Conservation (phyloP, 192 early-diverging fungal species). For the Coemansia sp. region DNA sequence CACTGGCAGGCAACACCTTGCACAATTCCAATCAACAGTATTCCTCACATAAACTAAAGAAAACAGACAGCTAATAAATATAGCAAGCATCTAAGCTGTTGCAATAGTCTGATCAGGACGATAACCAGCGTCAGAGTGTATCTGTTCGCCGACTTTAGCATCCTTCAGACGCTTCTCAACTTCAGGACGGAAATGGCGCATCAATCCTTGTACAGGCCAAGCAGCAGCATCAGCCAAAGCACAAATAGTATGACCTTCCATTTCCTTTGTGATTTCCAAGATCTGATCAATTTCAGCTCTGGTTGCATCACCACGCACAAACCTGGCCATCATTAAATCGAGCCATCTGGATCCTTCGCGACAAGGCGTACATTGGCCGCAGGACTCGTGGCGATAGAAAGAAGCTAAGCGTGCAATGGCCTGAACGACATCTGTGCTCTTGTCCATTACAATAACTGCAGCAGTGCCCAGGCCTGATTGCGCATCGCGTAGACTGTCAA, state of each 20-base stretch:
- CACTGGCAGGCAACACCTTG: background rate
- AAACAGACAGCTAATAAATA: background rate
- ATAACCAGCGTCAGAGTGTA: constrained; percentile 30
- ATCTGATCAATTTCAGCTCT: constrained; percentile 94
- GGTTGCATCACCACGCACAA: constrained; percentile 82
- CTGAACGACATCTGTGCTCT: constrained; percentile 89
- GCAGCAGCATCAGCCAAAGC: constrained; percentile 98
- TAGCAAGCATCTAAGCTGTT: constrained; percentile 15
- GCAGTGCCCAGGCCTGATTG: constrained; percentile 94
- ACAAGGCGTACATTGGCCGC: constrained; percentile 99
- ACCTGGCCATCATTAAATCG: constrained; percentile 93
- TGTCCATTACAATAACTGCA: constrained; percentile 98
- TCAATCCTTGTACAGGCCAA: constrained; percentile 95
- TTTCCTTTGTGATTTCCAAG: constrained; percentile 90
- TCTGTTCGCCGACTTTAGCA: constrained; percentile 27
- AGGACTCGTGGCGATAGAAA: constrained; percentile 98
- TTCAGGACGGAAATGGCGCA: constrained; percentile 75
- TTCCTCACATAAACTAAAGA: background rate
- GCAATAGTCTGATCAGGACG: constrained; percentile 49
- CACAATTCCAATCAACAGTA: background rate
- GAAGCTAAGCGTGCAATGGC: constrained; percentile 89
- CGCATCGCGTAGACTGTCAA: constrained; percentile 93
- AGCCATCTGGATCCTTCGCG: constrained; percentile 96
- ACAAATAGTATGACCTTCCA: constrained; percentile 99
- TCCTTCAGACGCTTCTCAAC: constrained; percentile 40